Conservation (phyloP, 305 asterid genomes). For the Fraxinus paxiana region DNA sequence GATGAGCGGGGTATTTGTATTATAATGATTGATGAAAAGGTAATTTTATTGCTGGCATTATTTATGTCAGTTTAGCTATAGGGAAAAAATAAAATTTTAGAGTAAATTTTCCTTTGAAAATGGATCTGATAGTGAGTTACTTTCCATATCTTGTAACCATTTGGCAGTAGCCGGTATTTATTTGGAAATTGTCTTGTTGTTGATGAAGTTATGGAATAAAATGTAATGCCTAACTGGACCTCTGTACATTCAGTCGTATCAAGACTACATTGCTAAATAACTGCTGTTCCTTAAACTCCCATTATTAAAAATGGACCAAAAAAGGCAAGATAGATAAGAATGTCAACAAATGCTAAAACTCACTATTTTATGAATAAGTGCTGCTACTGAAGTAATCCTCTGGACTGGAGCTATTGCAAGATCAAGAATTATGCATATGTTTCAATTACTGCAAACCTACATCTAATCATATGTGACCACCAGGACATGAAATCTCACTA, state of each 20-base stretch:
- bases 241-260: not conserved
- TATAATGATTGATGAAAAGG: conserved; percentile 93
- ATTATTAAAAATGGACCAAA: not conserved
- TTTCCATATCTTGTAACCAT: conserved; percentile 11
- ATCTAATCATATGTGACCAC: conserved; percentile 11
- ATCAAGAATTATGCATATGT: conserved; percentile 7
- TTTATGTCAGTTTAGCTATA: not conserved
- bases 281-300: not conserved
- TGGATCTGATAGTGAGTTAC: not conserved
- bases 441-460: not conserved
- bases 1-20: conserved; percentile 94
- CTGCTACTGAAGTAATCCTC: not conserved
- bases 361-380: conserved; percentile 1
- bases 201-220: not conserved
- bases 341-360: not conserved
- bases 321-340: not conserved
- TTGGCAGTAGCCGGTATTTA: conserved; percentile 1
- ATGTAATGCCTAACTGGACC: not conserved
- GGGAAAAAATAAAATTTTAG: not conserved
- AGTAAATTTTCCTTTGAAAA: not conserved
- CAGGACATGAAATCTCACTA: not conserved
- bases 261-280: not conserved
- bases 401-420: conserved; percentile 2
- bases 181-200: not conserved
- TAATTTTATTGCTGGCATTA: conserved; percentile 19